phyloP scores from a whole-genome alignment of 345 rosid species.

The Corymbia maculata region DNA sequence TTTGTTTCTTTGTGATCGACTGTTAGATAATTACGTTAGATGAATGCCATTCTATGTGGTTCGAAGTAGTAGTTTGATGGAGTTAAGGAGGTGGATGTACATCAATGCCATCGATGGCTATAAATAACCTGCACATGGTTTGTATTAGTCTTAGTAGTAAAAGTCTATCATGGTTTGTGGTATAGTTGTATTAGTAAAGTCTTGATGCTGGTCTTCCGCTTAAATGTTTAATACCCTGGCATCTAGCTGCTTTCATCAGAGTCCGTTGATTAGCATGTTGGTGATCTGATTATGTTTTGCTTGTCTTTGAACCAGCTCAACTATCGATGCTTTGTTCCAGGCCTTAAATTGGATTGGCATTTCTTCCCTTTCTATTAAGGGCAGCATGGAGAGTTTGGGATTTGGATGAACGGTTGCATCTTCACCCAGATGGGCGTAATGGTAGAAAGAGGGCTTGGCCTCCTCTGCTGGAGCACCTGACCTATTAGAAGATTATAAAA shows the following conservation, averaged over 20 bases:
- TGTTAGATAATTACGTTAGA: background rate
- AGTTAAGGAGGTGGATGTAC: background rate
- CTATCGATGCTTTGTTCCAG: background rate
- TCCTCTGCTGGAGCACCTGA: background rate
- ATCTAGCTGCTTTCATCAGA: background rate
- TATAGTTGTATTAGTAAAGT: background rate
- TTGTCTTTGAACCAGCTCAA: background rate
- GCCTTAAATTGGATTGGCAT: background rate
- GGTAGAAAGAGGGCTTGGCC: background rate
- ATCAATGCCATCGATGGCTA: background rate
- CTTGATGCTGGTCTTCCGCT: background rate
- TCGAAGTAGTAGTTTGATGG: conserved; percentile 30
- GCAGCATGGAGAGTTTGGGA: background rate
- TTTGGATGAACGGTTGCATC: background rate
- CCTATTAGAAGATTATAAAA: background rate
- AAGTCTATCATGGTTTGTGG: background rate
- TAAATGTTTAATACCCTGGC: background rate
- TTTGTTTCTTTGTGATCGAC: background rate
- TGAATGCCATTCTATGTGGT: conserved; percentile 11
- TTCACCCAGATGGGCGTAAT: background rate
- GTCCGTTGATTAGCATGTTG: background rate
- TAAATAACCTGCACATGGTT: background rate
- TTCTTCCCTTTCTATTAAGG: background rate
- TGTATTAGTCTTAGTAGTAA: background rate
- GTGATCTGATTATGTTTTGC: background rate